Evolutionary conservation across 2,329 filamentous ascomycete genomes (phyloP).

Genomic region (Epichloe gansuensis): DNA sequence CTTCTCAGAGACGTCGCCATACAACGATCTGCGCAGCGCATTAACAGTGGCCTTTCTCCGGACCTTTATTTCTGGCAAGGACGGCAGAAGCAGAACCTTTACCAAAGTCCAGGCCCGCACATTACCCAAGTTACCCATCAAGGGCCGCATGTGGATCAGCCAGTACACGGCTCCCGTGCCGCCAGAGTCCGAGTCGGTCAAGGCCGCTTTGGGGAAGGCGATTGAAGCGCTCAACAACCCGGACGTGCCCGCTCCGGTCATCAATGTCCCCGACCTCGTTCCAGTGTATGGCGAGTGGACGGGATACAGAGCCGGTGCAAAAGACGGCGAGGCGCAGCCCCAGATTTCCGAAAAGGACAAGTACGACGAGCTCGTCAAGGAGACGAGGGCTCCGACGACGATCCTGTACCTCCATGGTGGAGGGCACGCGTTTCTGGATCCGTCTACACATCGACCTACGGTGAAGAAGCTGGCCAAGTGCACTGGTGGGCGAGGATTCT

Average conservation of each 20-base stretch:
- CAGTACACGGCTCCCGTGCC: slow-evolving; percentile 52
- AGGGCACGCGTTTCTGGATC: slow-evolving; percentile 61
- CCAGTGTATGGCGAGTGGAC: slow-evolving; percentile 65
- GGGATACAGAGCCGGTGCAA: slow-evolving; percentile 47
- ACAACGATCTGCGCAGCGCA: slow-evolving; percentile 68
- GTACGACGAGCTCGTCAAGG: slow-evolving; percentile 54
- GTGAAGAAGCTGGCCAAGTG: slow-evolving; percentile 50
- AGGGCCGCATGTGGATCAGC: slow-evolving; percentile 71
- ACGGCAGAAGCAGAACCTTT: slow-evolving; percentile 36
- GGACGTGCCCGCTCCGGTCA: slow-evolving; percentile 4
- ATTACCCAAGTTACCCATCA: slow-evolving; percentile 52
- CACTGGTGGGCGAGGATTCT: slow-evolving; percentile 55
- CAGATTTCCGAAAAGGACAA: slow-evolving; percentile 48
- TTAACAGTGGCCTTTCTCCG: slow-evolving; percentile 62
- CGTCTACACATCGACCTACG: slow-evolving; percentile 47
- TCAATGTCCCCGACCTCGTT: slow-evolving; percentile 35
- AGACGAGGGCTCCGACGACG: slow-evolving; percentile 49
- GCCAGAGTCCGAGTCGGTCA: slow-evolving; percentile 35
- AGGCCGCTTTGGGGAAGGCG: slow-evolving; percentile 43
- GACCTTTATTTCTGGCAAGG: slow-evolving; percentile 35
- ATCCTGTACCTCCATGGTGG: slow-evolving; percentile 67
- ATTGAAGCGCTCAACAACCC: slow-evolving; percentile 25
- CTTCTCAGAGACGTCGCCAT: slow-evolving; percentile 55
- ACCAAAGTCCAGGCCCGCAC: slow-evolving; percentile 50
- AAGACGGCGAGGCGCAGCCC: slow-evolving; percentile 36